These are phyloP conservation scores for Lycium barbarum DNA, from an alignment of 257 asterid genomes.

Conservation along the genomic window DNA sequence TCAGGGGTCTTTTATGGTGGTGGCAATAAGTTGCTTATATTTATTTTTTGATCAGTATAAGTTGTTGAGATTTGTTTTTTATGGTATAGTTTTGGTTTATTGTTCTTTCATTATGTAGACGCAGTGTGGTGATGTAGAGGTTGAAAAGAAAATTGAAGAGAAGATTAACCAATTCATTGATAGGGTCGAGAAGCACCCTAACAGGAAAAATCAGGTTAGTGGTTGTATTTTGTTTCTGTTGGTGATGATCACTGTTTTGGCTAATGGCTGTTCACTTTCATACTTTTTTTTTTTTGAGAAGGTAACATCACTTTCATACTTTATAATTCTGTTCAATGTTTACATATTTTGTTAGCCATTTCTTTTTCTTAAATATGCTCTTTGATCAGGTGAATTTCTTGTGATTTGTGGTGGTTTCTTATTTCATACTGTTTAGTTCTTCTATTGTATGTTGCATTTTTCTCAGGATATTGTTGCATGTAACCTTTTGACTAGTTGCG, in stretches of 20 bases:
- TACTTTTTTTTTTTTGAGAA: too few species aligned
- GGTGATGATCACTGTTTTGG: constrained; percentile 16
- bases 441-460: background rate
- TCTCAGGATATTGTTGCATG: constrained; percentile 19
- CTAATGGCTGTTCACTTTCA: constrained; percentile 14
- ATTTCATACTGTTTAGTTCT: background rate
- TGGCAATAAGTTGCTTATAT: background rate
- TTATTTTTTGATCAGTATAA: background rate
- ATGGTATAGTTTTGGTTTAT: background rate
- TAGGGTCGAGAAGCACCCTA: constrained; percentile 94
- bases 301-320: constrained; percentile 3
- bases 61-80: background rate
- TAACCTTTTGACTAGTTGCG: background rate
- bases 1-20: background rate
- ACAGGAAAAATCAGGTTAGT: constrained; percentile 94
- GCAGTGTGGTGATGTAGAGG: constrained; percentile 90
- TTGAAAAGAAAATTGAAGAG: constrained; percentile 89
- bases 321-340: constrained; percentile 1
- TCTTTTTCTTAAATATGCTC: constrained; percentile 19
- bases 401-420: background rate
- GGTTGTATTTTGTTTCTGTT: constrained; percentile 23
- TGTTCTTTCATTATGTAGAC: constrained; percentile 50
- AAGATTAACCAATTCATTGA: constrained; percentile 92
- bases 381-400: background rate
- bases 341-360: background rate